Conservation (phyloP, 257 asterid genomes). For the Capsicum rhomboideum region DNA sequence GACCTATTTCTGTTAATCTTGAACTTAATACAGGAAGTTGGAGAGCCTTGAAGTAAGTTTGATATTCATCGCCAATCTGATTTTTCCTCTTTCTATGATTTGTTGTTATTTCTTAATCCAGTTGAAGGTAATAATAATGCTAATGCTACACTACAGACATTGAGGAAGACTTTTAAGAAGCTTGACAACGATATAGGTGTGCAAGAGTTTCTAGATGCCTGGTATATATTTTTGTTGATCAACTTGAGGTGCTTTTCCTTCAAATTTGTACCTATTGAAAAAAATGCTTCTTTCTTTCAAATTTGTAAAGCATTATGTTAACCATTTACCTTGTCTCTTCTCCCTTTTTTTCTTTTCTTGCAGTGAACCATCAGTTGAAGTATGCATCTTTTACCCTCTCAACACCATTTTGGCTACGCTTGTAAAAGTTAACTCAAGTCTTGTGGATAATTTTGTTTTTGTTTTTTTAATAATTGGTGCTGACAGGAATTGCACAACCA, state of each 20-base stretch:
- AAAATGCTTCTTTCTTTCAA: neutral
- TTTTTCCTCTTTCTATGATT: neutral
- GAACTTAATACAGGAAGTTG: conserved; percentile 58
- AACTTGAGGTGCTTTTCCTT: neutral
- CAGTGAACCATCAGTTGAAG: conserved; percentile 75
- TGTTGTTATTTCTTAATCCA: neutral
- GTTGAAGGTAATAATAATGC: neutral
- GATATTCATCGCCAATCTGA: neutral
- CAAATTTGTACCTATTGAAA: neutral
- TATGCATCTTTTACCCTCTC: conserved; percentile 10
- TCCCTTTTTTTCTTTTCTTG: conserved; percentile 16
- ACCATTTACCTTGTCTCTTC: neutral
- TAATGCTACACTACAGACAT: conserved; percentile 32
- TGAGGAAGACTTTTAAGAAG: conserved; percentile 80
- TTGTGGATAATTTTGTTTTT: neutral
- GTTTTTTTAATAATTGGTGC: conserved; percentile 4
- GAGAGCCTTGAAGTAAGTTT: conserved; percentile 86
- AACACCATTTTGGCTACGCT: neutral
- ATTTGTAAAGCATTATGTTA: neutral
- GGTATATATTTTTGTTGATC: conserved; percentile 26
- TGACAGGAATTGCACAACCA: conserved; percentile 61
- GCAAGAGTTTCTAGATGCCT: conserved; percentile 68
- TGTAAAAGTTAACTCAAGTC: neutral
- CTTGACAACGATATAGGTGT: conserved; percentile 78
- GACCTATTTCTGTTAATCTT: conserved; percentile 3